phyloP scores from a whole-genome alignment of 2,329 filamentous ascomycete genomes.

The Fusarium nisikadoi region DNA sequence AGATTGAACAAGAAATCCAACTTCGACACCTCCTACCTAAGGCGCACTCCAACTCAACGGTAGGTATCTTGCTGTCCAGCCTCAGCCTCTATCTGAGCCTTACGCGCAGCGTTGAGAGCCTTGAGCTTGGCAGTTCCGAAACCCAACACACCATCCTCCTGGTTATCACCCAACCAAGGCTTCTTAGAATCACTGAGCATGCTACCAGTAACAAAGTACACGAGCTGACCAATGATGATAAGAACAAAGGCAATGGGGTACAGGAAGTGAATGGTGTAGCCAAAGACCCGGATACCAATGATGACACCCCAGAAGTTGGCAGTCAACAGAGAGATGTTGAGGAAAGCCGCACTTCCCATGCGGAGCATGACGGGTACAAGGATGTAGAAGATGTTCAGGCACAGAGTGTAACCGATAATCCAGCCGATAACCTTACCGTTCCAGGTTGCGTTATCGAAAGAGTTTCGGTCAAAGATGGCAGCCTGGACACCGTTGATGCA shows the following conservation, averaged over 20 bases:
- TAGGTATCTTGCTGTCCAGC: constrained; percentile 1
- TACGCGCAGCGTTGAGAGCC: constrained; percentile 69
- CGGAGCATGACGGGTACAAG: constrained; percentile 88
- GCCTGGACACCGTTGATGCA: constrained; percentile 92
- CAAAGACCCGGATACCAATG: constrained; percentile 89
- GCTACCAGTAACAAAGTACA: constrained; percentile 88
- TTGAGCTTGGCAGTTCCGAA: constrained; percentile 86
- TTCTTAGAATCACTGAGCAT: constrained; percentile 89
- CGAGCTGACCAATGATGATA: constrained; percentile 85
- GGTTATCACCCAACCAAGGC: constrained; percentile 91
- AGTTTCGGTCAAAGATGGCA: constrained; percentile 86
- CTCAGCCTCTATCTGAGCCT: constrained; percentile 50
- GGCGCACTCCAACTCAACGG: neutral
- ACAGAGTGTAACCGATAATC: constrained; percentile 88
- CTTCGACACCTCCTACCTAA: neutral
- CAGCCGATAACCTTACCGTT: constrained; percentile 79
- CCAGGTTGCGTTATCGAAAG: constrained; percentile 74
- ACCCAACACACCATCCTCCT: constrained; percentile 82
- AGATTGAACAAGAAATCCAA: neutral
- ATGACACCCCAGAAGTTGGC: constrained; percentile 98
- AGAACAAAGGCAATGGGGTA: constrained; percentile 96
- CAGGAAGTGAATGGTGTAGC: constrained; percentile 82
- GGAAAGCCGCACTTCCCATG: constrained; percentile 90
- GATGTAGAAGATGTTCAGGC: constrained; percentile 86
- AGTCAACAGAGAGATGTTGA: constrained; percentile 94